Evolutionary conservation across 768 basidiomycete species (phyloP), one percentile per base, ranked within the genome.

Genomic region (Mycena belliarum): DNA sequence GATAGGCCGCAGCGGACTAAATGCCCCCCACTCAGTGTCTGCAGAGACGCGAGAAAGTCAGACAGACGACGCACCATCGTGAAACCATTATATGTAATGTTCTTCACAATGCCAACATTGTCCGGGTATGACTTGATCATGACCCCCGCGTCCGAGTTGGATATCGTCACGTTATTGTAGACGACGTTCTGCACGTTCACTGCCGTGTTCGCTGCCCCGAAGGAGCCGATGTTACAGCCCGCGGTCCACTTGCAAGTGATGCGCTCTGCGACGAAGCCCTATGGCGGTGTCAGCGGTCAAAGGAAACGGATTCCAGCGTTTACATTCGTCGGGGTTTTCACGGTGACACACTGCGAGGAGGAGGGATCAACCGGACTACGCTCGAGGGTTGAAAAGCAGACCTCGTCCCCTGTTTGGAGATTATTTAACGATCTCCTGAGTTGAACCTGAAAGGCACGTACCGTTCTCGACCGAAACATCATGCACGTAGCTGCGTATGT

Each of bases 391-490:
- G 6, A 20, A 41, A 15, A 2, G 11, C 58, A 6, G 12, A 59
- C 58, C 47, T 59, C 58, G 21, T 59, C 58, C 10, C 55, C 55
- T 56, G 48, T 6, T 26, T 15, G 2, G 29, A 44, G 32, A n/a
- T n/a, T 11, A 0, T 18, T 56, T 15, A 49, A 20, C 15, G 15
- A 25, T 20, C 21, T n/a, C 18, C 11, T 7, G 11, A 2, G 23
- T 29, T 38, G 0, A n/a, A 29, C 2, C 10, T 23, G n/a, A 18
- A 25, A 3, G 5, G 24, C 5, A 67, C 37, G 68, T 64, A 23
- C 66, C 70, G 43, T 69, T 72, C 51, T 71, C 72, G 23, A 75
- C 69, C 7, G 64, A 62, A 43, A 73, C 66, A 33, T 75, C 71
- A 45, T 73, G 72, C 23, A 75, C 68, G 37, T 65, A 65, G 50